Evolutionary conservation across 1,284 basidiomycete genomes (phyloP), one percentile per base, ranked within the genome.

Genomic region (Marasmius oreades): DNA sequence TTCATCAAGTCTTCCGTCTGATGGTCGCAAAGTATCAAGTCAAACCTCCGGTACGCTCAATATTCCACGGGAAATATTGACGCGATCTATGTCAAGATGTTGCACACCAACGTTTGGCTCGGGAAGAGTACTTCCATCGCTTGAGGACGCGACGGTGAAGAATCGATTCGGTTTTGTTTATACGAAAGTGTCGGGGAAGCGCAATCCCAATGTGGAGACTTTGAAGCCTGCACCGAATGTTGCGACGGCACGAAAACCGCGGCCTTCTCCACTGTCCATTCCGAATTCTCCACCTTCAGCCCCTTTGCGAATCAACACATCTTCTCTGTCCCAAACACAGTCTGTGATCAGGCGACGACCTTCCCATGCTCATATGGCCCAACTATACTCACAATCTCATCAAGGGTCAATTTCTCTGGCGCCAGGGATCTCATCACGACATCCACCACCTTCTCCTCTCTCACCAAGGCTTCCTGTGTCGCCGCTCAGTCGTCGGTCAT

Each of bases 61-160:
- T 58, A 64, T 36, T 61, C 56, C 5, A 61, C 66, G 43, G 58
- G 63, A n/a, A 67, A 66, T 57, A 69, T 64, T 72, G 28, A 71
- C 73, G 46, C 68, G 69, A 12, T 67, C 73, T 20, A 70, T 70
- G 28, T 81, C 79, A 3, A 70, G 81, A 33, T 81, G 80, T 60
- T 79, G 77, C 3, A 82, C 82, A 4, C 81, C 82, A 8, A 82
- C 81, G 0, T 82, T 84, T 60, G 82, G 81, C 18, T 83, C 82
- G 1, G 72, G 74, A 31, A 70, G 72, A 52, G 67, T 73, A 12
- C 63, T 79, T 4, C 73, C 76, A 1, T 74, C 75, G 7, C 68
- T 74, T 16, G 72, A 75, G 57, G 77, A 78, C 56, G 68, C 71
- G 11, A 65, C 74, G 56, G 68, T 71, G 12, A 65, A 75, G 56